Evolutionary conservation across 768 basidiomycete genomes (phyloP).

Genomic region (Termitomyces bulborhizus): DNA sequence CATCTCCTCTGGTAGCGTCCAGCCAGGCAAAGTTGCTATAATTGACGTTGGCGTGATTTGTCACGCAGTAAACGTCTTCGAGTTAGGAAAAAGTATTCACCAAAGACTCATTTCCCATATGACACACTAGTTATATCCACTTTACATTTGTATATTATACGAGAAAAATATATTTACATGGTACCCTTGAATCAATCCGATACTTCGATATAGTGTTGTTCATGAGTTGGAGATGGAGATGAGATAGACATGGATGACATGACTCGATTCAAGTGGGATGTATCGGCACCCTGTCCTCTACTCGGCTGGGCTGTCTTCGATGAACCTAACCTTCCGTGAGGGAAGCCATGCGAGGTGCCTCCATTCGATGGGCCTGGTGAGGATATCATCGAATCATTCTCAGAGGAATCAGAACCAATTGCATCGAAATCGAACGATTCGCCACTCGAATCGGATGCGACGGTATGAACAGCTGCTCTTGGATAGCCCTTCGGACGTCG

Average conservation of each 20-base stretch:
- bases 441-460: constrained; percentile 12
- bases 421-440: constrained; percentile 19
- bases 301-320: neutral
- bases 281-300: neutral
- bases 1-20: constrained; percentile 22
- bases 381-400: neutral
- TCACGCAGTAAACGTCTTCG: constrained; percentile 37
- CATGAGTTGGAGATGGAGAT: constrained; percentile 4
- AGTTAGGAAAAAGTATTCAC: constrained; percentile 39
- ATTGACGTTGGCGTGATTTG: constrained; percentile 64
- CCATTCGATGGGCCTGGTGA: neutral
- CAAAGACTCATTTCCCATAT: constrained; percentile 8
- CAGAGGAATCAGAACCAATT: constrained; percentile 7
- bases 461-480: neutral
- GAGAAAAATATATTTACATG: neutral
- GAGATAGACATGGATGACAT: constrained; percentile 15
- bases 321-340: neutral
- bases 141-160: constrained; percentile 1
- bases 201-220: constrained; percentile 11
- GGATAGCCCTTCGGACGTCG: neutral
- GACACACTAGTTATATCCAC: neutral
- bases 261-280: neutral
- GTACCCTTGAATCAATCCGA: constrained; percentile 13
- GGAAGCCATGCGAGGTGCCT: neutral
- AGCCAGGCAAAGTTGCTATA: constrained; percentile 39